Base-by-base conservation (phyloP, 2,329 filamentous ascomycete species). In the Claviceps quebecensis region DNA sequence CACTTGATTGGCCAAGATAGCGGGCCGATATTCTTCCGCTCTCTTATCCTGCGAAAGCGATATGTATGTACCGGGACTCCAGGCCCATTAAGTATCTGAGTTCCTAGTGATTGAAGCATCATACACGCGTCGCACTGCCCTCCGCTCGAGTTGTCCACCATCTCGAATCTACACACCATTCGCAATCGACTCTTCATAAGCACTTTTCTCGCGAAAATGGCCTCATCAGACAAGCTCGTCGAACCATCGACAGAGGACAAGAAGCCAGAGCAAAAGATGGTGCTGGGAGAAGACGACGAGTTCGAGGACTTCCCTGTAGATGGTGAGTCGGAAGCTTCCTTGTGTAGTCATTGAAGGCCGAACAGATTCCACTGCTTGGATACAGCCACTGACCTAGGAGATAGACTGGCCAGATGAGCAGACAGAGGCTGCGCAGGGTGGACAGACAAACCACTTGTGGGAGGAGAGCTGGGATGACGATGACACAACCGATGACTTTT, bases 391-490 rank as follows among this genome's bases (percentile, higher is more conserved):
- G 4, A 49, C 26, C 11, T 8, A 38, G 8, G 13, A 37, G 48
- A 38, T 60, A 95, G 93, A 97, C 71, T 98, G 93, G 93, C 76
- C 83, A 50, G 83, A 89, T 67, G 88, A 95, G 65, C 90, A 95
- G 65, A 87, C 87, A 55, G 88, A 96, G 65, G 84, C 83, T 52
- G 86, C 85, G 52, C 76, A 78, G 62, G 81, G 76, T 60, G 83
- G 83, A 63, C 80, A 83, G 54, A 76, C 74, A 57, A 72, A 78
- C 67, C 90, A 97, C 72, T 75, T 98, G 51, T 98, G 93, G 93
- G 93, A 98, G 71, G 93, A 98, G 76, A 96, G 89, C 76, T 98
- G 93, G 93, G 93, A 98, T 65, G 93, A 98, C 64, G 91, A 97
- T 67, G 93, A 97, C 70, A 93, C 88, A 58, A 93, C 79, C 62